Evolutionary conservation across 306 rosid species (phyloP), one percentile per base, ranked within the genome.

Genomic region (Mucuna pruriens): DNA sequence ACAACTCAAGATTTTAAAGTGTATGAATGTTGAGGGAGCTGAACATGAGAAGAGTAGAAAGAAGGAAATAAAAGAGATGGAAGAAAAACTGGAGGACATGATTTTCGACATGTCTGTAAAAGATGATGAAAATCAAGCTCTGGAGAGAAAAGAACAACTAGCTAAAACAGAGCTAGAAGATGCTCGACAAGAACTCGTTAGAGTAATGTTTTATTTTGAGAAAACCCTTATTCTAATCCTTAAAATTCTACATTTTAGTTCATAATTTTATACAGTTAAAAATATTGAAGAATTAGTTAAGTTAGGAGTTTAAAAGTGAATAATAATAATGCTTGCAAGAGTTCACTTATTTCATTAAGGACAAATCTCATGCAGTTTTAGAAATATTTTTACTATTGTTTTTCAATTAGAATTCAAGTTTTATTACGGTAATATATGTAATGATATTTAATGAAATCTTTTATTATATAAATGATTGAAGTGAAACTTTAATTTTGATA

Each of bases 51-150:
- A 36, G 49, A 22, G 13, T 19, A 52, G 7, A 22, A 20, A 73
- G 66, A 52, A 73, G 40, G 15, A 73, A 73, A 52, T 54, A 73
- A 15, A 73, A 73, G 22, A 52, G 38, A 34, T 73, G 49, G 78
- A 73, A 54, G 29, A 34, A 54, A 54, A 34, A 54, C 51, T 73
- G 19, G 8, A 33, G 19, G 64, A 73, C 12, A 2, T 34, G 48
- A 51, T 31, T 33, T 42, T 51, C 2, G 34, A 72, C 4, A 0
- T 51, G 77, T 33, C 63, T 2, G 45, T 51, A 2, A 51, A 51
- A 33, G 46, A 51, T 9, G 46, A 49, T 72, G 8, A 26, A 5
- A 29, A 9, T 31, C 63, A 1, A 49, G 45, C 23, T 71, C 44
- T 71, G 29, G 6, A 1, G 77, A 17, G 16, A 11, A 72, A 51